phyloP scores from a whole-genome alignment of 441 rosid genomes.

The Euphorbia schlechtendalii region DNA sequence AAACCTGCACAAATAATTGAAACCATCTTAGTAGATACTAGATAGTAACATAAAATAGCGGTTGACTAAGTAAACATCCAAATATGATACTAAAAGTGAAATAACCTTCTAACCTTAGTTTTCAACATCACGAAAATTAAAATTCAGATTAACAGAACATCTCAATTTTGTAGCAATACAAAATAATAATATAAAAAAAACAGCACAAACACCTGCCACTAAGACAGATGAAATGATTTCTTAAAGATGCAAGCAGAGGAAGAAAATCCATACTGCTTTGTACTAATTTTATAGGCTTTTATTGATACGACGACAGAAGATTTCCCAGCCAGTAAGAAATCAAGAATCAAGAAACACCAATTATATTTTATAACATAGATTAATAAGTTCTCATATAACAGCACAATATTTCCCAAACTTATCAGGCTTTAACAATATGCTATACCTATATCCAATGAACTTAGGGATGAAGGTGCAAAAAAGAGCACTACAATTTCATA shows the following conservation, averaged over 20 bases:
- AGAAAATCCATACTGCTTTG: conserved; percentile 6
- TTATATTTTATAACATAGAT: neutral
- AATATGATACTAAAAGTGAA: conserved; percentile 5
- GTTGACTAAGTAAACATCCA: neutral
- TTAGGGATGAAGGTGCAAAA: neutral
- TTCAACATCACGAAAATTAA: neutral
- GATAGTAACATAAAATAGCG: conserved; percentile 6
- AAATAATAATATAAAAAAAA: neutral
- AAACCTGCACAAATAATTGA: conserved; percentile 23
- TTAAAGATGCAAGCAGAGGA: neutral
- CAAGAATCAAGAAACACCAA: neutral
- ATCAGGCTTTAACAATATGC: conserved; percentile 3
- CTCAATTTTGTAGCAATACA: neutral
- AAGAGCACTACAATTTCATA: neutral
- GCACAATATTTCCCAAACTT: neutral
- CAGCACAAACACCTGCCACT: neutral
- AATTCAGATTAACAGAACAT: neutral
- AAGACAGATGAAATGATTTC: neutral
- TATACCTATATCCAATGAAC: neutral
- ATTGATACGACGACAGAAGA: neutral
- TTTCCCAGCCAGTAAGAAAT: neutral
- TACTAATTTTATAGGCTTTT: neutral
- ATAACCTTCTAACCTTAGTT: neutral
- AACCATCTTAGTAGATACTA: conserved; percentile 5
- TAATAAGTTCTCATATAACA: neutral